Evolutionary conservation across 1,284 basidiomycete species (phyloP).

Genomic region (Amylostereum areolatum): DNA sequence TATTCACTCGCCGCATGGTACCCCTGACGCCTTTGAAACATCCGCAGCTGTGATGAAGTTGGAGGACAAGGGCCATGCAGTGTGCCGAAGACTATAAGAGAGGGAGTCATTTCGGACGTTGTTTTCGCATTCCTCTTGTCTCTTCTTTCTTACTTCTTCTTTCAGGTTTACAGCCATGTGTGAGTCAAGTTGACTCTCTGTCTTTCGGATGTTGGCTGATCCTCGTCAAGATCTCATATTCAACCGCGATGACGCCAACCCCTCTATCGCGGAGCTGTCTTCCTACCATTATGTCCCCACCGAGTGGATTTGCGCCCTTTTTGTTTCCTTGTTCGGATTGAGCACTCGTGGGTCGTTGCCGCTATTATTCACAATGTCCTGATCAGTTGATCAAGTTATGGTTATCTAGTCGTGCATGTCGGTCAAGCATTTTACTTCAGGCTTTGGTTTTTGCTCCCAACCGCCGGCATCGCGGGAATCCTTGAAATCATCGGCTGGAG

Average conservation of each 20-base stretch:
- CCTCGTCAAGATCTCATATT: not conserved
- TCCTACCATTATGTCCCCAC: slow-evolving; percentile 39
- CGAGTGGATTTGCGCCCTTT: slow-evolving; percentile 27
- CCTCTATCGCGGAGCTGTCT: not conserved
- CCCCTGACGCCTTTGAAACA: no score
- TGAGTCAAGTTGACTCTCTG: not conserved
- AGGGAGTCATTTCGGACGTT: not conserved
- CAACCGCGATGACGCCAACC: not conserved
- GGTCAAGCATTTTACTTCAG: slow-evolving; percentile 35
- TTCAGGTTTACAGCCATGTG: not conserved
- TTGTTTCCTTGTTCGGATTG: slow-evolving; percentile 34
- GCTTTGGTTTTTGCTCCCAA: slow-evolving; percentile 49
- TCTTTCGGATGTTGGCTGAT: not conserved
- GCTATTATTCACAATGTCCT: slow-evolving; percentile 28
- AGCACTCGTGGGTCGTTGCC: slow-evolving; percentile 25
- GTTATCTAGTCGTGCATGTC: slow-evolving; percentile 38
- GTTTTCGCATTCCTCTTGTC: not conserved
- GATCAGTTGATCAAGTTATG: slow-evolving; percentile 32
- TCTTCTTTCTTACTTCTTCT: not conserved
- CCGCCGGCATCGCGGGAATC: slow-evolving; percentile 41
- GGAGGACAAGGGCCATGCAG: no score
- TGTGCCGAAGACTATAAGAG: not conserved
- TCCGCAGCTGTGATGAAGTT: no score
- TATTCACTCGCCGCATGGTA: no score
- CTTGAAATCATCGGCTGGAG: slow-evolving; percentile 48